Evolutionary conservation across 2,329 filamentous ascomycete genomes (phyloP), one percentile per base, ranked within the genome.

Genomic region (Macrophomina pseudophaseolina): DNA sequence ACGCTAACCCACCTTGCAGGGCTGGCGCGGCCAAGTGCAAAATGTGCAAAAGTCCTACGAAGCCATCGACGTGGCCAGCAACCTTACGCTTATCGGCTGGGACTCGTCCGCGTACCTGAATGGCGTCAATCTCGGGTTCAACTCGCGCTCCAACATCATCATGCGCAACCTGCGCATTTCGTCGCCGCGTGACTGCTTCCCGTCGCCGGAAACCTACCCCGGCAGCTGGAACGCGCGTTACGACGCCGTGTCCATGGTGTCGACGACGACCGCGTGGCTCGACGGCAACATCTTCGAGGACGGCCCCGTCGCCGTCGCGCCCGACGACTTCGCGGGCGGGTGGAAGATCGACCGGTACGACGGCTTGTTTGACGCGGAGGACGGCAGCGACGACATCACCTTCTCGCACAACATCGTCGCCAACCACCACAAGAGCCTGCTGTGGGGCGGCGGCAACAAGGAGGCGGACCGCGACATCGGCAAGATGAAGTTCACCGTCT

Each of bases 261-360:
- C 60, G 33, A 38, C 60, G 35, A 33, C 51, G 46, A 53, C 60
- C 3, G 60, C 51, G 9, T 64, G 60, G 60, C 38, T 64, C 33
- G 60, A 64, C 60, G 60, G 60, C 60, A 64, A 64, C 60, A 11
- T 64, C 60, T 44, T 64, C 48, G 60, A 64, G 48, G 60, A 64
- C 28, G 60, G 60, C 7, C 60, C 60, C 5, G 40, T 18, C 33
- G 60, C 60, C 7, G 48, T 64, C 5, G 60, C 60, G 11, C 60
- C 60, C 9, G 60, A 64, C 14, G 49, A 53, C 28, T 53, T 64
- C 60, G 33, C 18, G 23, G 32, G 44, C 32, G 59, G 60, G 1
- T 64, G 60, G 60, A 44, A 64, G 60, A 48, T 64, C n/a, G 60
- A 64, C 60, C 60, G 60, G 3, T 64, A 64, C 48, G 60, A 64